Conservation (phyloP, 2,329 filamentous ascomycete species). For the Neophaeococcomyces aloes region DNA sequence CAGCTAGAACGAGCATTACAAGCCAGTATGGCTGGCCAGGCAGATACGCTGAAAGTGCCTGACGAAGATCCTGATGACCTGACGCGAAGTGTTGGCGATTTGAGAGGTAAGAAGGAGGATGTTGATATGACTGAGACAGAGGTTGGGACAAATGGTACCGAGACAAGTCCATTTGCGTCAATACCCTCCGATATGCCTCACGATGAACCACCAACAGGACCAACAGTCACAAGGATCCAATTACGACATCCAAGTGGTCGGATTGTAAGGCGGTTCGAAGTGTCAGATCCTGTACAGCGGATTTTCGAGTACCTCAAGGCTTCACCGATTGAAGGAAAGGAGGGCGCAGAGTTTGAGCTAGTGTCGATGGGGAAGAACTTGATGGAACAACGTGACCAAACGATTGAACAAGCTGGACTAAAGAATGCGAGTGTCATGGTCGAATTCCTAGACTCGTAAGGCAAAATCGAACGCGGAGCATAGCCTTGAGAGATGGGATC, state of each 20-base stretch:
- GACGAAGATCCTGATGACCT: conserved; percentile 77
- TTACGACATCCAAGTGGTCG: conserved; percentile 78
- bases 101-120: conserved; percentile 35
- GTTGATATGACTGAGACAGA: conserved; percentile 18
- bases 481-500: no score
- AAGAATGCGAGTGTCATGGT: conserved; percentile 95
- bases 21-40: conserved; percentile 62
- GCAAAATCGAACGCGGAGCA: no score
- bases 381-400: conserved; percentile 61
- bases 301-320: conserved; percentile 97
- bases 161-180: conserved; percentile 46
- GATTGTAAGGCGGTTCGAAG: conserved; percentile 72
- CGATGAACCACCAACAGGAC: conserved; percentile 61
- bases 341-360: conserved; percentile 71
- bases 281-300: conserved; percentile 64
- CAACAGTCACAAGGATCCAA: conserved; percentile 76
- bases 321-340: conserved; percentile 68
- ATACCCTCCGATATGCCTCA: conserved; percentile 68
- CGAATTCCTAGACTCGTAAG: conserved; percentile 59
- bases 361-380: conserved; percentile 81
- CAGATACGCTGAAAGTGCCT: conserved; percentile 21
- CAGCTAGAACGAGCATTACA: conserved; percentile 90
- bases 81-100: conserved; percentile 53
- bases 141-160: conserved; percentile 24
- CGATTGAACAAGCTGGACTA: conserved; percentile 69